Percentiles rank a stretch among this genome's conserved stretches.
Conservation (phyloP, 2,329 filamentous ascomycete genomes). For the Aspergillus transmontanensis region DNA sequence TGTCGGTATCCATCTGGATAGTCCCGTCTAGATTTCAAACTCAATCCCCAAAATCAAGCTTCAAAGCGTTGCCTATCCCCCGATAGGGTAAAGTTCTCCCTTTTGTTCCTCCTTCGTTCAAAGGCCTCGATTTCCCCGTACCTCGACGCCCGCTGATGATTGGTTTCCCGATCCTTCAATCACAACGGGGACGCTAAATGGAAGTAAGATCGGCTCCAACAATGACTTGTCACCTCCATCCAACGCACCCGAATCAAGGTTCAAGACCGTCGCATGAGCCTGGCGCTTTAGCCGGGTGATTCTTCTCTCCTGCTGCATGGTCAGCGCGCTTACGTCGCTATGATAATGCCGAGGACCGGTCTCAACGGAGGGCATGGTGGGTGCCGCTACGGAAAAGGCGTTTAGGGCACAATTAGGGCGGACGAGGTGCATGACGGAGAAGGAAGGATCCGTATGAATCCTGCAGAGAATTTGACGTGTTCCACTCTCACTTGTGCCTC, state of each 20-base stretch:
- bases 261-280: background rate
- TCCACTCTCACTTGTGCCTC: conserved; percentile 13
- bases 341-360: conserved; percentile 8
- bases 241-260: conserved; percentile 5
- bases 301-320: conserved; percentile 5
- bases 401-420: background rate
- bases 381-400: background rate
- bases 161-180: conserved; percentile 2
- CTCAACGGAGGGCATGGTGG: background rate
- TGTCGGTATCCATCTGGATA: conserved; percentile 10
- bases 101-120: background rate
- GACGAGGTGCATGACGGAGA: background rate
- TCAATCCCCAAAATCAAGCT: background rate
- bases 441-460: conserved; percentile 8
- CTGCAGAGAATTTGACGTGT: conserved; percentile 16
- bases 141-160: background rate
- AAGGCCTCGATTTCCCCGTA: background rate
- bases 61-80: background rate
- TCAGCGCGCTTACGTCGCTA: conserved; percentile 5
- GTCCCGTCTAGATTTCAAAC: background rate
- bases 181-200: background rate
- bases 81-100: background rate
- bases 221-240: conserved; percentile 13
- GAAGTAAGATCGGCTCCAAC: conserved; percentile 6
- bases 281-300: background rate